Evolutionary conservation across 345 rosid genomes (phyloP), one percentile per base, ranked within the genome.

Genomic region (Theobroma cacao): DNA sequence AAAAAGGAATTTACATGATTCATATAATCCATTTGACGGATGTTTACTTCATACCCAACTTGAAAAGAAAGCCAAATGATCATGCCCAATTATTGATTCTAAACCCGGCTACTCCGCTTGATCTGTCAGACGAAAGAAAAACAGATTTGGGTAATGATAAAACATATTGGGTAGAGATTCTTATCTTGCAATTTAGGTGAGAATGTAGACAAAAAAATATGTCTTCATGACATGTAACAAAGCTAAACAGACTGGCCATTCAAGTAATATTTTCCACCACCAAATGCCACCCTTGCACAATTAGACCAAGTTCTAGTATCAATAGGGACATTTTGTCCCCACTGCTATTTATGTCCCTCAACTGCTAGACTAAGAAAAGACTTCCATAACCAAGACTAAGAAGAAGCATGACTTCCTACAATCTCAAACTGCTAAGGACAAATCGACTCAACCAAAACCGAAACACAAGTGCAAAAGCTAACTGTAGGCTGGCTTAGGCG

Each of bases 61-160:
- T n/a, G 10, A 58, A 74, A 56, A 1, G 22, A 13, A 38, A 56
- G 26, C 15, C 15, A 15, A 55, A 74, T 26, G 55, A 38, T 28
- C 36, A 59, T 28, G 67, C 18, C 22, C 17, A 24, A n/a, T 65
- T 59, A 79, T 45, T 50, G 77, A 77, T 50, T 72, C 79, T 72
- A 82, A 40, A 43, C 53, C 76, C 70, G 56, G 63, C 31, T 75
- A 80, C 59, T 79, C 13, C 76, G 41, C 84, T 77, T 77, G 78
- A 77, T 67, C 88, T 83, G 81, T 56, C 56, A n/a, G n/a, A n/a
- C n/a, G 5, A 28, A 75, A 52, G 11, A 79, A 36, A 20, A 80
- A 36, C 24, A 11, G 34, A 10, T 36, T 68, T 81, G 34, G 50
- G 30, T 1, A 18, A 56, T 3, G 50, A 78, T 20, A 52, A 26